A percentile compares a stretch with the other conserved stretches of the same genome.
Evolutionary conservation across 768 basidiomycete species (phyloP).

Genomic region (Cystobasidium onofrii): DNA sequence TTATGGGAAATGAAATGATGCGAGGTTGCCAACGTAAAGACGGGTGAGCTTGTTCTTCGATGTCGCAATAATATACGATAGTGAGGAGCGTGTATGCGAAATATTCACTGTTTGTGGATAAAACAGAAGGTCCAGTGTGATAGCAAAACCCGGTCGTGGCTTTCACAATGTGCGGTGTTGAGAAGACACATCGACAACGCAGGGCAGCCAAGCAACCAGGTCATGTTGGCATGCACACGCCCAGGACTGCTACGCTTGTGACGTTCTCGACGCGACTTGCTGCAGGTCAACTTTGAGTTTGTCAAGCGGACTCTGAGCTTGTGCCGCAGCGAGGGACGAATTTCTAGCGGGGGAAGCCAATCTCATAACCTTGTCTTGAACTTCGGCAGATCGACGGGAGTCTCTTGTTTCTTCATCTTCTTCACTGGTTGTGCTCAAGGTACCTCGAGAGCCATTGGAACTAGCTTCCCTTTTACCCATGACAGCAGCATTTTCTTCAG

Average conservation of each 20-base stretch:
- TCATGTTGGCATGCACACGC: no score
- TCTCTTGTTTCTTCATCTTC: not conserved
- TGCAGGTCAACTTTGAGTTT: conserved; percentile 33
- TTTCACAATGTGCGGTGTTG: no score
- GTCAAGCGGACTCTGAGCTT: conserved; percentile 35
- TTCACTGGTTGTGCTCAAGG: not conserved
- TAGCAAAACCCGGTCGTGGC: no score
- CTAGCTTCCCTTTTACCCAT: not conserved
- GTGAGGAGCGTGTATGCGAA: no score
- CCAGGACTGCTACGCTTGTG: not conserved
- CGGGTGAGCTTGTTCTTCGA: no score
- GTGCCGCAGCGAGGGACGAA: not conserved
- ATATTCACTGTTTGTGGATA: no score
- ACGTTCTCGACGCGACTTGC: not conserved
- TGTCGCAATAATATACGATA: no score
- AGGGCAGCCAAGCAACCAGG: no score
- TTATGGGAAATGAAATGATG: not conserved
- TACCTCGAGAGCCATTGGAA: not conserved
- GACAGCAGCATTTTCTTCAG: not conserved
- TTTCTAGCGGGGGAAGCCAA: conserved; percentile 1
- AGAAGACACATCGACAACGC: no score
- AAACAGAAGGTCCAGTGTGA: no score
- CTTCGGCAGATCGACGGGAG: not conserved
- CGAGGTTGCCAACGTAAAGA: no score
- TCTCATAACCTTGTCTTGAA: not conserved